Percentiles rank a stretch among this genome's conserved stretches.
phyloP scores from a whole-genome alignment of 2,329 filamentous ascomycete species.

The Lachnellula occidentalis region DNA sequence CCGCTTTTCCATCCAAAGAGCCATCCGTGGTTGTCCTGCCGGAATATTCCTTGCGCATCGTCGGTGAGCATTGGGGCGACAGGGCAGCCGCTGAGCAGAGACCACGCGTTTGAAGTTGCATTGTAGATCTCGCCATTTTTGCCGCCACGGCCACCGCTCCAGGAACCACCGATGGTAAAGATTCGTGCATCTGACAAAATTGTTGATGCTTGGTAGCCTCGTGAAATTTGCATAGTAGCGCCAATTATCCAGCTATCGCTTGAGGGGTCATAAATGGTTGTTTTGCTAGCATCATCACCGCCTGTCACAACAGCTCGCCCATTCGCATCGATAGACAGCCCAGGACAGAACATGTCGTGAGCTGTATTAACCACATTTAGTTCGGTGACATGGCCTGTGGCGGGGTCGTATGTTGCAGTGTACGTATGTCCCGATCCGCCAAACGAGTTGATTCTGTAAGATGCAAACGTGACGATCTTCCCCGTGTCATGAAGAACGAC shows the following conservation, averaged over 20 bases:
- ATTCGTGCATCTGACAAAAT: slow-evolving; percentile 48
- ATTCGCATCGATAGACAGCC: slow-evolving; percentile 43
- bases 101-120: slow-evolving; percentile 42
- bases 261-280: slow-evolving; percentile 38
- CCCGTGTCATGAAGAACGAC: slow-evolving; percentile 11
- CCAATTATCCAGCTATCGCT: slow-evolving; percentile 34
- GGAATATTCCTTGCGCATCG: slow-evolving; percentile 39
- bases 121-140: slow-evolving; percentile 55
- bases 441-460: slow-evolving; percentile 6
- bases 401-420: slow-evolving; percentile 31
- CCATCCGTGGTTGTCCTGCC: slow-evolving; percentile 50
- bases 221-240: slow-evolving; percentile 40
- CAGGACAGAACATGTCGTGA: slow-evolving; percentile 54
- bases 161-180: slow-evolving; percentile 53
- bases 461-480: slow-evolving; percentile 14
- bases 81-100: slow-evolving; percentile 36
- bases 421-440: slow-evolving; percentile 26
- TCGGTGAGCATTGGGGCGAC: slow-evolving; percentile 46
- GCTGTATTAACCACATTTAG: slow-evolving; percentile 35
- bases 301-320: slow-evolving; percentile 50
- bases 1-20: slow-evolving; percentile 23
- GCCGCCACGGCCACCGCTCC: slow-evolving; percentile 41
- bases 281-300: slow-evolving; percentile 43
- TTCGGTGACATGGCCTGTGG: slow-evolving; percentile 22
- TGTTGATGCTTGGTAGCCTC: slow-evolving; percentile 49